Conservation (phyloP, 805 yeast species). For the Teunomyces gatunensis region DNA sequence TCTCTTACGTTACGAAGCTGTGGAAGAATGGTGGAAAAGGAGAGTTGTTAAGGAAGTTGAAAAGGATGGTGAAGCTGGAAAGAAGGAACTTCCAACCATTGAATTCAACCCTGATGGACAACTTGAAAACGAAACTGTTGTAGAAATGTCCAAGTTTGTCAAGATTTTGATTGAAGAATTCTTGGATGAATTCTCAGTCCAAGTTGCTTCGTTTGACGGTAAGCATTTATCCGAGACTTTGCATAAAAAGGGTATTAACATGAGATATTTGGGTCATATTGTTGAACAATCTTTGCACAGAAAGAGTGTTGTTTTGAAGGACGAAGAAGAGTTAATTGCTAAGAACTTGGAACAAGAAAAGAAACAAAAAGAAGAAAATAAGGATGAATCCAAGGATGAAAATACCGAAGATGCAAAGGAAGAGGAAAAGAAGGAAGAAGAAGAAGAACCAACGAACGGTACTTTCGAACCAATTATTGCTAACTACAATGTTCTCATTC, state of each 20-base stretch:
- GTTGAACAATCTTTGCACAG: conserved; percentile 34
- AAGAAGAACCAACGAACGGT: conserved; percentile 30
- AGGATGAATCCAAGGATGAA: conserved; percentile 14
- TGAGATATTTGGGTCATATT: conserved; percentile 79
- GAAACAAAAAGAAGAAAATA: conserved; percentile 25
- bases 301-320: conserved; percentile 15
- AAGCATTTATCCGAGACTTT: conserved; percentile 61
- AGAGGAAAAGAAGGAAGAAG: conserved; percentile 21
- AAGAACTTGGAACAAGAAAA: conserved; percentile 24
- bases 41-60: conserved; percentile 54
- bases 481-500: conserved; percentile 46
- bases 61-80: conserved; percentile 26
- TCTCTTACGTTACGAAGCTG: conserved; percentile 80
- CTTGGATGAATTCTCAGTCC: conserved; percentile 52
- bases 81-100: conserved; percentile 48
- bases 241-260: conserved; percentile 82
- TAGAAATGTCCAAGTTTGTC: conserved; percentile 67
- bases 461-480: conserved; percentile 43
- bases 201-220: conserved; percentile 79
- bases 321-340: conserved; percentile 16
- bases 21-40: conserved; percentile 84
- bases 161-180: conserved; percentile 61
- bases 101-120: conserved; percentile 76
- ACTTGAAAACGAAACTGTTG: conserved; percentile 62
- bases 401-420: conserved; percentile 27